Percentiles rank a stretch among this genome's conserved stretches.
These are phyloP conservation scores for Phaffia rhodozyma DNA, from an alignment of 1,284 basidiomycete species.

Conservation along the genomic window DNA sequence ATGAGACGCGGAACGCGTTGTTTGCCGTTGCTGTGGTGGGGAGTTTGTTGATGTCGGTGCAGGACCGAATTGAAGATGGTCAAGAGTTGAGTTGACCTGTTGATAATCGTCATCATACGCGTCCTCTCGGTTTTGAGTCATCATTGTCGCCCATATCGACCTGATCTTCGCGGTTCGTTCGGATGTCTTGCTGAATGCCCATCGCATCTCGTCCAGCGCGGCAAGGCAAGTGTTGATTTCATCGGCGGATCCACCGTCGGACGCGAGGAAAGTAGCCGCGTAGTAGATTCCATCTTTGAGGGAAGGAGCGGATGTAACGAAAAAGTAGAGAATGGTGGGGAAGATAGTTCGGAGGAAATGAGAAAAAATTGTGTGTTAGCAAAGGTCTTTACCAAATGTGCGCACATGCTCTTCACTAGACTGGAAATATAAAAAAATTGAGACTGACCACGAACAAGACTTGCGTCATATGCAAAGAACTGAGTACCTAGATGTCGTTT, in stretches of 20 bases:
- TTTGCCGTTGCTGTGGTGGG: neutral
- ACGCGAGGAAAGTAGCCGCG: constrained; percentile 56
- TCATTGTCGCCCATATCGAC: constrained; percentile 1
- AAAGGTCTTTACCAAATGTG: too few relatives aligned
- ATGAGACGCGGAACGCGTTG: neutral
- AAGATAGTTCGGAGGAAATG: neutral
- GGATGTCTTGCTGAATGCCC: constrained; percentile 61
- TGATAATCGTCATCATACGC: too few relatives aligned
- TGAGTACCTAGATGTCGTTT: constrained; percentile 45
- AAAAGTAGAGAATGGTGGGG: neutral
- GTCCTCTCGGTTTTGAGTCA: too few relatives aligned
- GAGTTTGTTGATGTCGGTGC: neutral
- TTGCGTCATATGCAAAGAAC: constrained; percentile 70
- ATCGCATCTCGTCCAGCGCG: constrained; percentile 60
- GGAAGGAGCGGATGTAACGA: neutral
- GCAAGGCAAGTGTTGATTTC: constrained; percentile 54
- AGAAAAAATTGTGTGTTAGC: too few relatives aligned
- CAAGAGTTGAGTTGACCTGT: neutral
- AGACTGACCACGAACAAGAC: constrained; percentile 61
- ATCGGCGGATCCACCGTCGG: constrained; percentile 46
- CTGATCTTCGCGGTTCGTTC: constrained; percentile 41
- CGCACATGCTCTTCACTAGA: too few relatives aligned
- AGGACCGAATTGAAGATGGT: neutral
- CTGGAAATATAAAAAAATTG: too few relatives aligned
- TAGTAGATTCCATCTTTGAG: constrained; percentile 44